Base-by-base conservation (phyloP, 148 eudicot genomes). In the Vaccinium corymbosum region DNA sequence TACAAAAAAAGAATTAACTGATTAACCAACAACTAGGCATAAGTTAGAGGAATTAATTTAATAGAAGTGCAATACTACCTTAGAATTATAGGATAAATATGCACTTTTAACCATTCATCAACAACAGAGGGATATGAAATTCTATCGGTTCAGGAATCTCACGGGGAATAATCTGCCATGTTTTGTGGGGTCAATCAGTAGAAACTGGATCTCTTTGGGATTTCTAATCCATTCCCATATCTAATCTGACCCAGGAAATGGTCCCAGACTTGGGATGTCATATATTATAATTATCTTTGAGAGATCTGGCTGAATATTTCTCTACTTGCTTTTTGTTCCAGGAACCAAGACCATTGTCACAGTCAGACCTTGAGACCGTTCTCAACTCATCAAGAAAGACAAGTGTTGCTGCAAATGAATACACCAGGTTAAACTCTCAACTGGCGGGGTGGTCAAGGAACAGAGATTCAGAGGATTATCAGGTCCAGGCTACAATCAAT, bases 321-420 rank as follows among this genome's bases (percentile, higher is more conserved):
- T 76, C 15, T 48, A 49, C 4, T 53, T 55, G 7, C 61, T n/a
- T 59, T 22, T 56, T 27, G 49, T 78, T 79, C 70, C 90, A 95
- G 98, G 89, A 84, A 73, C 97, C 95, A 49, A 90, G 98, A 85
- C 89, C 92, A 68, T 81, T 95, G 86, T 87, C 87, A 12, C 95
- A 96, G 71, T 56, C 48, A 56, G 98, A 96, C 87, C 84, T 96
- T 78, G 97, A 96, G 88, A 91, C 68, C 29, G 97, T 92, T 29
- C 83, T 94, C 38, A 80, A 78, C 1, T 90, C 93, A 7, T 83
- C 94, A 49, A 92, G 22, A 66, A 91, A 92, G 85, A 94, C 98
- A 8, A 88, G 85, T 79, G 87, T 82, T 68, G 97, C 97, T 59
- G 99, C 99, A 9, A 90, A 79, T 16, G 97, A 96, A 85, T 96